phyloP scores from a whole-genome alignment of 306 rosid genomes.

The Heteromeles arbutifolia region DNA sequence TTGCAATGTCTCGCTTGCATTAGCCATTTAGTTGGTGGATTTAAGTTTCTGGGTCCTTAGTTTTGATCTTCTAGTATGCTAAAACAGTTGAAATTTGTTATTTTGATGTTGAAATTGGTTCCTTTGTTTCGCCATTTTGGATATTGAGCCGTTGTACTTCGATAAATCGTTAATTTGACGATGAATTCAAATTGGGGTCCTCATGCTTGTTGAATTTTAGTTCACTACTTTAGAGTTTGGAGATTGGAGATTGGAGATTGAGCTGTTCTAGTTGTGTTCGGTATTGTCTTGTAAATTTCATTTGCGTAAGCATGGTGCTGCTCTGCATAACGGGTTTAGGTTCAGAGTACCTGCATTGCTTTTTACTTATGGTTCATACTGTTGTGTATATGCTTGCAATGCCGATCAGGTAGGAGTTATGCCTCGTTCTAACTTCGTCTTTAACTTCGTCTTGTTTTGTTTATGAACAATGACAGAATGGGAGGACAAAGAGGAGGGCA shows the following conservation, averaged over 20 bases:
- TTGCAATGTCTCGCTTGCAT: background rate
- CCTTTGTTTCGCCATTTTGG: background rate
- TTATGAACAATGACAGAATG: slow-evolving; percentile 39
- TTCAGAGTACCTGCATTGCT: background rate
- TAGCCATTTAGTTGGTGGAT: background rate
- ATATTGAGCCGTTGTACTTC: background rate
- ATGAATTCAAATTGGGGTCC: background rate
- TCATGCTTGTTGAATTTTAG: too few species aligned
- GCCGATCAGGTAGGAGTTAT: background rate
- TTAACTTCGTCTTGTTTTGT: background rate
- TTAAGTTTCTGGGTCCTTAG: background rate
- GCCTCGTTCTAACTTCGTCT: background rate
- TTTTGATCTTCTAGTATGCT: background rate
- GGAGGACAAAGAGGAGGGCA: slow-evolving; percentile 78
- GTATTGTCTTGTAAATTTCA: background rate
- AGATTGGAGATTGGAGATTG: too few species aligned
- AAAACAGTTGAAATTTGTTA: background rate
- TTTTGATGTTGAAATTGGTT: background rate
- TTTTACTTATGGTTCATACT: background rate
- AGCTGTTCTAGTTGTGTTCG: background rate
- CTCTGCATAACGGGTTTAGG: background rate
- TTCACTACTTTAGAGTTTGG: background rate
- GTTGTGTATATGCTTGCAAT: background rate
- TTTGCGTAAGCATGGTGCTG: background rate
- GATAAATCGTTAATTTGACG: too few species aligned